Conservation (phyloP, 441 rosid species). For the Populus hybrid region DNA sequence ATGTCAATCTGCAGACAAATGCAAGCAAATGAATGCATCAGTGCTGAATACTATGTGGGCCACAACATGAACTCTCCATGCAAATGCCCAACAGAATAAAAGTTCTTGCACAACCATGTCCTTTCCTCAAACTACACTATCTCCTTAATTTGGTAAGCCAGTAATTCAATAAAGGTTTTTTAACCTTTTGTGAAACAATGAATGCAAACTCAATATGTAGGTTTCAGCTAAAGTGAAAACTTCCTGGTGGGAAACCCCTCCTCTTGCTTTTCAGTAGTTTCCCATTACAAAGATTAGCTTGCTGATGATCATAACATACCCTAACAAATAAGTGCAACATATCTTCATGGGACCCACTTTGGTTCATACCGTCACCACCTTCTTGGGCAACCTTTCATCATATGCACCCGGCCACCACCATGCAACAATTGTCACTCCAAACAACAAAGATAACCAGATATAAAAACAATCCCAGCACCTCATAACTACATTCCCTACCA, state of each 20-base stretch:
- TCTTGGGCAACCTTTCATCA: not conserved
- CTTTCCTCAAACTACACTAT: not conserved
- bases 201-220: not conserved
- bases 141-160: not conserved
- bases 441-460: not conserved
- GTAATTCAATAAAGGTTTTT: not conserved
- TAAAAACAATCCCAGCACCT: not conserved
- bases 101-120: not conserved
- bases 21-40: constrained; percentile 11
- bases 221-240: not conserved
- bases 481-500: not conserved
- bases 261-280: not conserved
- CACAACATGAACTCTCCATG: not conserved
- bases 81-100: not conserved
- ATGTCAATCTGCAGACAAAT: constrained; percentile 74
- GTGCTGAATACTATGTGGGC: not conserved
- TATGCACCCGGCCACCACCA: not conserved
- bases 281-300: not conserved
- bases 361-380: not conserved
- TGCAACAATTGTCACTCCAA: not conserved
- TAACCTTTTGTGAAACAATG: not conserved
- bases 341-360: not conserved
- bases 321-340: not conserved
- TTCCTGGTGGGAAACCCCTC: not conserved
- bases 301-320: not conserved